These are phyloP conservation scores for Bruguiera gymnorhiza DNA, from an alignment of 345 rosid genomes.

Conservation along the genomic window DNA sequence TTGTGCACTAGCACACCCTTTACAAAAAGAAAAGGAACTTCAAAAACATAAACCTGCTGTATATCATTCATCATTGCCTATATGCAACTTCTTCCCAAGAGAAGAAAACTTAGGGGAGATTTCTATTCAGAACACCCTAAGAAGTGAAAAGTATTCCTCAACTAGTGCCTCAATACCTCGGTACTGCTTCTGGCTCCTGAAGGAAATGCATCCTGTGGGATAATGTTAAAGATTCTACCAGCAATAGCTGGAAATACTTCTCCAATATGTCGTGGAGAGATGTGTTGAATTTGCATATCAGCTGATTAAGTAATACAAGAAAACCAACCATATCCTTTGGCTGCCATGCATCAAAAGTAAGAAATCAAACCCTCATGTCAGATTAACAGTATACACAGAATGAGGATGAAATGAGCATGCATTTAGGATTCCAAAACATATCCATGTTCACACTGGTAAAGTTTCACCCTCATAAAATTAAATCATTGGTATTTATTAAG, in stretches of 20 bases:
- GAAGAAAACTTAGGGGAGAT: not conserved
- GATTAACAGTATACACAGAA: not conserved
- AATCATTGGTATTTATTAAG: not conserved
- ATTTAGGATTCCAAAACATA: too few relatives aligned
- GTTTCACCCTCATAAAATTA: not conserved
- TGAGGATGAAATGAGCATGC: not conserved
- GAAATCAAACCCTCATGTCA: constrained; percentile 15
- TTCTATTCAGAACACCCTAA: not conserved
- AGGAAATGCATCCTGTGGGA: constrained; percentile 52
- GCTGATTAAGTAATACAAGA: constrained; percentile 81
- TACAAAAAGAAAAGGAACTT: too few relatives aligned
- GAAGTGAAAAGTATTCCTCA: too few relatives aligned
- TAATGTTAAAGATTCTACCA: constrained; percentile 55
- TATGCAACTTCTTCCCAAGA: not conserved
- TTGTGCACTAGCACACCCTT: too few relatives aligned
- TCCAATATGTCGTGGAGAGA: constrained; percentile 68
- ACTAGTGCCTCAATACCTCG: constrained; percentile 48
- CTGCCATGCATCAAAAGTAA: constrained; percentile 47
- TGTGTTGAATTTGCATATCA: constrained; percentile 82
- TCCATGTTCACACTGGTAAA: too few relatives aligned
- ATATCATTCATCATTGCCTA: too few relatives aligned
- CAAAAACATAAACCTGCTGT: too few relatives aligned
- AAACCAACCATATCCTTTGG: constrained; percentile 86
- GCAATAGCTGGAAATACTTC: constrained; percentile 85
- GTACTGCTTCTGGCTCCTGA: constrained; percentile 65